A percentile compares a stretch with the other conserved stretches of the same genome.
Conservation (phyloP, 495 filamentous ascomycete genomes). For the Trichoderma virens region DNA sequence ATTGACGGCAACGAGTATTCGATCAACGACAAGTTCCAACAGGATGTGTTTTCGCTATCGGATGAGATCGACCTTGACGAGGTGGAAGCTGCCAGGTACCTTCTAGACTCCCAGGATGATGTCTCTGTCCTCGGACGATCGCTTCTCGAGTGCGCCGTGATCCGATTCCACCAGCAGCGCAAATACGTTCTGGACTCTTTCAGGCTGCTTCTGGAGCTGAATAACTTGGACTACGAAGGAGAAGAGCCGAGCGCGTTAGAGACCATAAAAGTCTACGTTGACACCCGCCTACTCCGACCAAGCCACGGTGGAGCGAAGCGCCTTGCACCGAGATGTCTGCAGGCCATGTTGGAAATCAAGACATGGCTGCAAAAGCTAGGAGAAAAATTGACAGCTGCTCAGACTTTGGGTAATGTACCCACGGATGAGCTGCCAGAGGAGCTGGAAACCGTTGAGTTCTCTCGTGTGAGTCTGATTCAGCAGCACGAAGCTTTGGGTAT, state of each 20-base stretch:
- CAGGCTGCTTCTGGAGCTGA: slow-evolving; percentile 61
- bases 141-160: slow-evolving; percentile 61
- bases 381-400: slow-evolving; percentile 62
- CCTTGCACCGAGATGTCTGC: slow-evolving; percentile 62
- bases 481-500: slow-evolving; percentile 85
- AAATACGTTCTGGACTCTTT: slow-evolving; percentile 74
- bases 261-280: slow-evolving; percentile 30
- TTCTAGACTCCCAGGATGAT: slow-evolving; percentile 60
- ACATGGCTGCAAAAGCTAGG: slow-evolving; percentile 60
- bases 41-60: slow-evolving; percentile 67
- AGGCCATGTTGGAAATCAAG: slow-evolving; percentile 64
- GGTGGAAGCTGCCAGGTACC: slow-evolving; percentile 64
- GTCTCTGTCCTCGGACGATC: slow-evolving; percentile 57
- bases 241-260: slow-evolving; percentile 14
- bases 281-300: slow-evolving; percentile 28
- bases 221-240: slow-evolving; percentile 49
- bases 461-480: slow-evolving; percentile 62
- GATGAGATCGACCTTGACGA: slow-evolving; percentile 89
- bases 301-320: slow-evolving; percentile 17
- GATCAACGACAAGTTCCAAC: slow-evolving; percentile 82
- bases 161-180: slow-evolving; percentile 77
- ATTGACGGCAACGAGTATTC: slow-evolving; percentile 64
- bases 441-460: slow-evolving; percentile 66
- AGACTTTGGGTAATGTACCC: slow-evolving; percentile 55
- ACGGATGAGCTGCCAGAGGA: slow-evolving; percentile 52